Evolutionary conservation across 2,329 filamentous ascomycete genomes (phyloP).

Genomic region (Penicillium decumbens): DNA sequence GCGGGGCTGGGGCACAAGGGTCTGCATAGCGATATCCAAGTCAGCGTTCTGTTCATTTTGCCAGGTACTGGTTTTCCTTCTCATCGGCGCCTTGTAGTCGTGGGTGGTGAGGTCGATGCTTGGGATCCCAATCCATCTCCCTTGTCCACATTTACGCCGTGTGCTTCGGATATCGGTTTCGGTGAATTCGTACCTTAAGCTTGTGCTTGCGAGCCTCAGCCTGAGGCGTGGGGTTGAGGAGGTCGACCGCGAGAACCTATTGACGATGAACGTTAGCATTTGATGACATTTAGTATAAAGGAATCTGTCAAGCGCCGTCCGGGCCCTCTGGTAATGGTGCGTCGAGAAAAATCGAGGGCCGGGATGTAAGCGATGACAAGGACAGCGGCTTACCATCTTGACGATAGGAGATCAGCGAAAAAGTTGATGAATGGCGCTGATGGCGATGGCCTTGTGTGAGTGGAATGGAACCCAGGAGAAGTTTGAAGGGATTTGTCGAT

Average conservation of each 20-base stretch:
- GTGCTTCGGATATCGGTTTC: slow-evolving; percentile 6
- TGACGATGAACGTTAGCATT: slow-evolving; percentile 20
- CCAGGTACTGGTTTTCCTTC: background rate
- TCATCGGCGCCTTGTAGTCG: background rate
- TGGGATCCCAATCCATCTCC: slow-evolving; percentile 7
- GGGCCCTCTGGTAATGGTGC: background rate
- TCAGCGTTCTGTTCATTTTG: background rate
- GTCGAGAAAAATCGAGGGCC: slow-evolving; percentile 3
- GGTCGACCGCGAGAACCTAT: slow-evolving; percentile 99
- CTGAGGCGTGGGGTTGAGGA: slow-evolving; percentile 96
- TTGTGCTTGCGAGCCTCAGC: slow-evolving; percentile 99
- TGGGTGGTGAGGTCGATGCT: background rate
- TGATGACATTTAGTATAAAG: slow-evolving; percentile 3
- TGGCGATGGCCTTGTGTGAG: slow-evolving; percentile 40
- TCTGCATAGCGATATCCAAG: slow-evolving; percentile 50
- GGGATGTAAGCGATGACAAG: slow-evolving; percentile 11
- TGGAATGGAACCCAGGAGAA: slow-evolving; percentile 32
- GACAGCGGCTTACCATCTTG: slow-evolving; percentile 40
- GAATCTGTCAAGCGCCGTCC: background rate
- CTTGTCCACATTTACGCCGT: slow-evolving; percentile 1
- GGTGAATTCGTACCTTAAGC: slow-evolving; percentile 76
- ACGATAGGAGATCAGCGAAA: slow-evolving; percentile 42
- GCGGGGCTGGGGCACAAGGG: slow-evolving; percentile 88
- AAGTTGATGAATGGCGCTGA: slow-evolving; percentile 39
- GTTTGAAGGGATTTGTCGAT: slow-evolving; percentile 35